A percentile compares a stretch with the other conserved stretches of the same genome.
Evolutionary conservation across 1,284 basidiomycete genomes (phyloP).

Genomic region (Puccinia novopanici): DNA sequence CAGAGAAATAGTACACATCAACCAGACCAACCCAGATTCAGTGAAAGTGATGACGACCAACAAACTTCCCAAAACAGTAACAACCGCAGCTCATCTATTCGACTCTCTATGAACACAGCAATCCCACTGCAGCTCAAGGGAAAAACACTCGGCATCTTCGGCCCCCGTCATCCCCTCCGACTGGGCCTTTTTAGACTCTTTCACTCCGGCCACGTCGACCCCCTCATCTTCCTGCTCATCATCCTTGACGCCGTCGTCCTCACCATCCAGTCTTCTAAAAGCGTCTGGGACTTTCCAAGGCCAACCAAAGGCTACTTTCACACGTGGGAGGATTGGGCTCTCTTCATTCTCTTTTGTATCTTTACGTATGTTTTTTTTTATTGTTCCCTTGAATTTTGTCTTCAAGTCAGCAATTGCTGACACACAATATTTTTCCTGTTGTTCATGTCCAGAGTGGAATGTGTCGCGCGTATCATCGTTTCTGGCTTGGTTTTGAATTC

Average conservation of each 20-base stretch:
- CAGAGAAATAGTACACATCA: not conserved
- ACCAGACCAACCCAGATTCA: slow-evolving; percentile 54
- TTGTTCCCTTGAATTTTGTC: slow-evolving; percentile 33
- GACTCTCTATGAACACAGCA: slow-evolving; percentile 53
- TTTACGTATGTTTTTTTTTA: slow-evolving; percentile 72
- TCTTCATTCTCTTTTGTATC: slow-evolving; percentile 78
- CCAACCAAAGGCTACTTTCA: slow-evolving; percentile 73
- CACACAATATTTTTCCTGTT: not conserved
- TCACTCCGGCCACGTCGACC: slow-evolving; percentile 73
- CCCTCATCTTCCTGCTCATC: slow-evolving; percentile 78
- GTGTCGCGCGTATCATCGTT: slow-evolving; percentile 82
- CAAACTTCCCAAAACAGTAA: slow-evolving; percentile 35
- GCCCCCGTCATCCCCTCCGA: slow-evolving; percentile 69
- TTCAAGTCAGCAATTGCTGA: not conserved
- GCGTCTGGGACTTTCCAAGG: slow-evolving; percentile 63
- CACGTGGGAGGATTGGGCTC: slow-evolving; percentile 78
- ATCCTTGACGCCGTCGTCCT: slow-evolving; percentile 80
- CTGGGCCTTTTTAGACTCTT: slow-evolving; percentile 70
- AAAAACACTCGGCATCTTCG: slow-evolving; percentile 75
- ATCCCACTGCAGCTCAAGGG: slow-evolving; percentile 66
- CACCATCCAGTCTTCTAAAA: slow-evolving; percentile 72
- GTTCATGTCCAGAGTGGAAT: slow-evolving; percentile 69
- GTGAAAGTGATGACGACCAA: slow-evolving; percentile 56
- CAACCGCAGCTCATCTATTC: slow-evolving; percentile 46
- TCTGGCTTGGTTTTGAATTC: slow-evolving; percentile 90